These are phyloP conservation scores for Chlorella sorokiniana DNA, from an alignment of 139 green algal species.

Conservation along the genomic window DNA sequence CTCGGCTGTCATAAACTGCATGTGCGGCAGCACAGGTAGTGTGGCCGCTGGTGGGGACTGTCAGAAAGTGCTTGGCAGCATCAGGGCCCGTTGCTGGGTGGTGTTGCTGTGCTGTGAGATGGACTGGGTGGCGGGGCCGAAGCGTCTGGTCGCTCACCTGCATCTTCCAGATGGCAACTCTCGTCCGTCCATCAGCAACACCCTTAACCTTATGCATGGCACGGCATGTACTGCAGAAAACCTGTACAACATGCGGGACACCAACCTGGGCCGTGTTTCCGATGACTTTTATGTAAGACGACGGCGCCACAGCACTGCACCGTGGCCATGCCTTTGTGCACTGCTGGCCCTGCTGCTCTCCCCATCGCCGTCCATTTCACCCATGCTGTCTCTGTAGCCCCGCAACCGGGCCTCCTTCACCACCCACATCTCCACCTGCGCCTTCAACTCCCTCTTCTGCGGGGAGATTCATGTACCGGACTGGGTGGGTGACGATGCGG, in stretches of 20 bases:
- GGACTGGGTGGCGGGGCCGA: too few relatives aligned
- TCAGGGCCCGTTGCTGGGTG: too few relatives aligned
- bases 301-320: not conserved
- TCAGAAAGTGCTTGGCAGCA: not conserved
- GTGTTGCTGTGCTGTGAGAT: not conserved
- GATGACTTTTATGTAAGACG: constrained; percentile 80
- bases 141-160: too few relatives aligned
- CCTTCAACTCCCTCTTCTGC: constrained; percentile 83
- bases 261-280: constrained; percentile 76
- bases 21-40: constrained; percentile 69
- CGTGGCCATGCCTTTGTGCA: not conserved
- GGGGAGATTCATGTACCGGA: constrained; percentile 52
- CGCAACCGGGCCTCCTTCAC: constrained; percentile 63
- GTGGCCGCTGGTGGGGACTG: not conserved
- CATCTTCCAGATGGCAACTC: not conserved
- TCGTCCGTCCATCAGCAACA: not conserved
- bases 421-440: constrained; percentile 88
- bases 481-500: constrained; percentile 34
- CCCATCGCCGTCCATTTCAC: not conserved
- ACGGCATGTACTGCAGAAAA: constrained; percentile 73
- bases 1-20: constrained; percentile 97
- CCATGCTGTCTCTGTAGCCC: constrained; percentile 10
- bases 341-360: not conserved
- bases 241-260: constrained; percentile 81
- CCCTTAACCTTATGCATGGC: too few relatives aligned